Conservation (phyloP, 2,329 filamentous ascomycete genomes). For the Coleophoma eucalyptorum region DNA sequence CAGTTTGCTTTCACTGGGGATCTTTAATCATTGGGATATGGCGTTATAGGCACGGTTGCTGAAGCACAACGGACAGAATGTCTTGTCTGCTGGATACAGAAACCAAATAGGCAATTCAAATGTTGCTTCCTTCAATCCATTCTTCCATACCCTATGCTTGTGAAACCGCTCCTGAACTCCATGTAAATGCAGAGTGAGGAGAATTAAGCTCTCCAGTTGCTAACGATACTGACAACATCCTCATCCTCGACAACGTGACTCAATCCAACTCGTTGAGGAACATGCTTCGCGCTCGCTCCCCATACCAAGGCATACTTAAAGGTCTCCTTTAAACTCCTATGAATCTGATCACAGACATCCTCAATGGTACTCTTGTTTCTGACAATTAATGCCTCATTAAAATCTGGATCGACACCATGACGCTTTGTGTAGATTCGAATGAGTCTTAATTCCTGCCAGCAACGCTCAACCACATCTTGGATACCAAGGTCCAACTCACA, state of each 20-base stretch:
- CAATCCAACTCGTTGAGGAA: conserved; percentile 89
- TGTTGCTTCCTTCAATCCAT: too few relatives aligned
- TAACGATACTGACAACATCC: conserved; percentile 66
- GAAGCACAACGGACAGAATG: too few relatives aligned
- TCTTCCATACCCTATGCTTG: background rate
- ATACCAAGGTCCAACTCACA: conserved; percentile 95
- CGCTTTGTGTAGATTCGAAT: conserved; percentile 97
- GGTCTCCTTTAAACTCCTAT: conserved; percentile 91
- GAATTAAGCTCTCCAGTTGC: conserved; percentile 55
- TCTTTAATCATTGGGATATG: too few relatives aligned
- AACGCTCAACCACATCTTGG: conserved; percentile 87
- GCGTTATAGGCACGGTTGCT: too few relatives aligned
- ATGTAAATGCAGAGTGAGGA: background rate
- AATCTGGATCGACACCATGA: conserved; percentile 87
- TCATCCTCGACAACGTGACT: conserved; percentile 72
- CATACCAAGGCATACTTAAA: conserved; percentile 99
- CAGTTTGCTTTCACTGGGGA: too few relatives aligned
- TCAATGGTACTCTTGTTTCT: conserved; percentile 84
- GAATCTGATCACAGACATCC: conserved; percentile 94
- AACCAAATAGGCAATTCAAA: too few relatives aligned
- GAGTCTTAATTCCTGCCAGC: conserved; percentile 88
- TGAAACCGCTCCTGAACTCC: background rate
- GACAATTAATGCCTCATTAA: conserved; percentile 89
- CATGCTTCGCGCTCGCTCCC: conserved; percentile 92
- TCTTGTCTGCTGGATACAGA: too few relatives aligned